Base-by-base conservation (phyloP, 768 basidiomycete species). In the Tephrocybe sp. region DNA sequence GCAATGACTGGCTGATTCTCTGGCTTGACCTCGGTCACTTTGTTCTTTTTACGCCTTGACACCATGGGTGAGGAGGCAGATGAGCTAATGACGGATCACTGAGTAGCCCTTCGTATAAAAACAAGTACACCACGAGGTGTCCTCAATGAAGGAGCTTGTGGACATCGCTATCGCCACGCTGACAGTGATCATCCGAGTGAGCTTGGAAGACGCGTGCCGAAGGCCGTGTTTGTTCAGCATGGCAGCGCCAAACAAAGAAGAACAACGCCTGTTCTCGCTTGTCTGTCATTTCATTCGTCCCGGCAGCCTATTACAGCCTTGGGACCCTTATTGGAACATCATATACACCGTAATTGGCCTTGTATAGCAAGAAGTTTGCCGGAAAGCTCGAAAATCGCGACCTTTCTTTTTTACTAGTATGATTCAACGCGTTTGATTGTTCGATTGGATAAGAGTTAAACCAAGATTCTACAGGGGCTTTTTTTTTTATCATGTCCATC, bases 401-500 rank as follows among this genome's bases (percentile, higher is more conserved):
- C 10, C 31, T 37, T 21, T n/a, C 15, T 29, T 16, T 27, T 11
- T 6, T n/a, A 37, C 27, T 5, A 42, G 49, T 50, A 50, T 27
- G 49, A 42, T 31, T 22, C 25, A 48, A 33, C 43, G 50, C 50
- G 44, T 50, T 45, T 16, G 21, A 19, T 25, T 36, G 42, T 18
- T 19, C 21, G 25, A 48, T 6, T 25, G 21, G 9, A 36, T 19
- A 21, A 16, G 25, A 25, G 25, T 11, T 42, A 44, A 44, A 31
- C 23, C 22, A 42, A 15, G n/a, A 4, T 6, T 19, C n/a, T 7
- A 36, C 11, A 44, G 43, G 40, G 8, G 21, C 21, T 37, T 38
- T 15, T 46, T 42, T 15, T 15, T 12, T 34, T 34, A 38, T 49
- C 9, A 57, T 59, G 53, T 55, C 55, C 43, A 21, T 56, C 16